Base-by-base conservation (phyloP, 2,329 filamentous ascomycete genomes). In the Curvularia sp. region DNA sequence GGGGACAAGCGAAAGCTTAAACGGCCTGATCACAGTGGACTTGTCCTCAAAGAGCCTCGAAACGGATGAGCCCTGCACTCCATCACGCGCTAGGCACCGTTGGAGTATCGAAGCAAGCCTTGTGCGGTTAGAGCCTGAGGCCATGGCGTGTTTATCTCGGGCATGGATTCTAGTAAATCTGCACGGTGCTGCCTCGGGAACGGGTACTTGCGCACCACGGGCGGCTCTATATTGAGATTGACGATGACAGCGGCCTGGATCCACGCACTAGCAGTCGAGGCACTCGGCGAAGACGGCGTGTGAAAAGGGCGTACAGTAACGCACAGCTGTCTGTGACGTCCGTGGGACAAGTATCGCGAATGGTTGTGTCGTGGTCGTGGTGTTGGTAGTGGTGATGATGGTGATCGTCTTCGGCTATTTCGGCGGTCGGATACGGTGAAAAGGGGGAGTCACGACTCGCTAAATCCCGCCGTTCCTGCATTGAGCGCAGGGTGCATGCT, bases 51-150 rank as follows among this genome's bases (percentile, higher is more conserved):
- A 30, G 43, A 52, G 56, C 56, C 21, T 47, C 32, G 34, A 59
- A 65, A 65, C 63, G 59, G 53, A 63, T 61, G 62, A 64, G 49
- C 49, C 49, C 38, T 63, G 66, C 61, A 50, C 38, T 49, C 34
- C 50, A 62, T 66, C 67, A 67, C 64, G 49, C 66, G 51, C 68
- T 63, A 70, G 27, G 10, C 28, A 50, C 57, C 18, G 49, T 57
- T 65, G 19, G 30, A 59, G 65, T 50, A 59, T 55, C 47, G 41
- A 51, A 28, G 49, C 27, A 34, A 18, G 47, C 55, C 54, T 8
- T 41, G 23, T 53, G 36, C 1, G 55, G 53, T 55, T 68, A 69
- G 61, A 13, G 21, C 15, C n/a, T 49, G 38, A 38, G 30, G 18
- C 46, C 34, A 45, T 45, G 30, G 41, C 36, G 34, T 47, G 48